Conservation (phyloP, 164 flowering plant genomes). For the Vitis rupestris region DNA sequence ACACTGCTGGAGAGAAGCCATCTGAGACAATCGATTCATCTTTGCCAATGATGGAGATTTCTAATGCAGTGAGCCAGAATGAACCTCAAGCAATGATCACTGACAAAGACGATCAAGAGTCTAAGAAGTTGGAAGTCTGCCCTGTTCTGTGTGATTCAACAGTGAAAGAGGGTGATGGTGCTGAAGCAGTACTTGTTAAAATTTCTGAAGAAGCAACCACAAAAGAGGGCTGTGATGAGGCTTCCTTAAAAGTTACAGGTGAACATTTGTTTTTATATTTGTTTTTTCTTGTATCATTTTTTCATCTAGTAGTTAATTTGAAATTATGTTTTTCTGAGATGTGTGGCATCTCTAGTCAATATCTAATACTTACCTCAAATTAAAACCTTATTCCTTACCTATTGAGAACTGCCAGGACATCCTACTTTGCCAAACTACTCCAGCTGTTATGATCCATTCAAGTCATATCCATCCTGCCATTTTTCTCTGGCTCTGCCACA, state of each 20-base stretch:
- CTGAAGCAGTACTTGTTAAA: conserved; percentile 9
- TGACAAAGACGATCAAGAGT: conserved; percentile 17
- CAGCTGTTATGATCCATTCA: too few species aligned
- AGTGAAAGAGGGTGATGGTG: conserved; percentile 13
- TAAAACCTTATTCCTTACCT: too few species aligned
- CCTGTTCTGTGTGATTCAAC: conserved; percentile 13
- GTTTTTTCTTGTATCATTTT: not conserved
- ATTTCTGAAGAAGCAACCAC: not conserved
- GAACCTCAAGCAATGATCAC: conserved; percentile 12
- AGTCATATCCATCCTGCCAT: too few species aligned
- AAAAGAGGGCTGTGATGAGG: conserved; percentile 13
- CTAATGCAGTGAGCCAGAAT: conserved; percentile 11
- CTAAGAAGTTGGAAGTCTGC: conserved; percentile 13
- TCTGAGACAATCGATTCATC: conserved; percentile 7
- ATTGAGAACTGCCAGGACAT: too few species aligned
- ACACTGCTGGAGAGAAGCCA: conserved; percentile 5
- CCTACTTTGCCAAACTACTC: too few species aligned
- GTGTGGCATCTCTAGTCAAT: too few species aligned
- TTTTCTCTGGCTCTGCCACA: too few species aligned
- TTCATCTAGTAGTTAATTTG: too few species aligned
- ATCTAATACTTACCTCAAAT: too few species aligned
- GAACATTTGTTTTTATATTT: not conserved
- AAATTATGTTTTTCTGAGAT: too few species aligned
- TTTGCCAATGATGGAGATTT: conserved; percentile 2
- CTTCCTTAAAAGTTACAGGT: conserved; percentile 21